Base-by-base conservation (phyloP, 768 basidiomycete species). In the Hygrophorus russula region DNA sequence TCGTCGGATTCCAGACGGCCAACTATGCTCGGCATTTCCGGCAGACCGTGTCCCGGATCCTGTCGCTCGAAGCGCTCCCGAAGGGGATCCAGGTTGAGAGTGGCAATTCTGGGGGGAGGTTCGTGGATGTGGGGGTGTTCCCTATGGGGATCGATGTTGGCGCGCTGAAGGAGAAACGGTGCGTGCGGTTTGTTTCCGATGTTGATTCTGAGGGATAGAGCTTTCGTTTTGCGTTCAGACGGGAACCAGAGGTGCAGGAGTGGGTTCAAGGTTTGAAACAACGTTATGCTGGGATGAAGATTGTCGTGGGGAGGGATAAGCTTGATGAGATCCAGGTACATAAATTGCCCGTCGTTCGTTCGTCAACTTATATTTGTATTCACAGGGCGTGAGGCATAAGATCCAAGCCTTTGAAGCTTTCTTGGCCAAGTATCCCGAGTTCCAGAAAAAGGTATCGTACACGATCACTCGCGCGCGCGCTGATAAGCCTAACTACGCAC, bases 121-220 rank as follows among this genome's bases (percentile, higher is more conserved):
- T n/a, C n/a, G n/a, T n/a, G n/a, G n/a, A n/a, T n/a, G n/a, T 90
- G 11, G 84, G 81, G 1, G 83, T 84, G n/a, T 88, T 89, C 56
- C 84, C 88, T 0, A 89, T 90, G 78, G 88, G 89, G 5, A 90
- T 92, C 45, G 88, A 92, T 54, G 84, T 90, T 4, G n/a, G n/a
- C n/a, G n/a, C n/a, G n/a, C n/a, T n/a, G n/a, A n/a, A n/a, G n/a
- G n/a, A n/a, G n/a, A n/a, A n/a, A n/a, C n/a, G 61, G 63, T 44
- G 69, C 74, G 39, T 59, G 60, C 80, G 76, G 81, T 80, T 45
- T 31, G 72, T 58, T 31, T 44, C 33, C 15, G n/a, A n/a, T 15
- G n/a, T n/a, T n/a, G n/a, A n/a, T n/a, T n/a, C n/a, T n/a, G 37
- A 14, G 14, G 1, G 19, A 28, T 46, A 15, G 34, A 10, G 28